A percentile compares a stretch with the other conserved stretches of the same genome.
Evolutionary conservation across 495 filamentous ascomycete species (phyloP).

Genomic region (Daldinia grandis): DNA sequence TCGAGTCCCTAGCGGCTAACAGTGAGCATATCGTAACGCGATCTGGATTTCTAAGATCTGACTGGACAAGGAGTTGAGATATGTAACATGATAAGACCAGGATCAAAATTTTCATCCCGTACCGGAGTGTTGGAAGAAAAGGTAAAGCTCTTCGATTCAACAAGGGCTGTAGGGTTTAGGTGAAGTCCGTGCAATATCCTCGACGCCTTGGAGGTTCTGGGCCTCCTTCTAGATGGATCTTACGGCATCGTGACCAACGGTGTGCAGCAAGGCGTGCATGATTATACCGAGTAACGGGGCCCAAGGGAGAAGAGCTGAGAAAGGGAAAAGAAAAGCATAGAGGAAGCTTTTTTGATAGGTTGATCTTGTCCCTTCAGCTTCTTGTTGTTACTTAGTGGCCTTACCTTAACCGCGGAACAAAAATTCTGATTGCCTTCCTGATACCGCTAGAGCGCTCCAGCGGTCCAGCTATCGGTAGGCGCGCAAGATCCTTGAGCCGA

Average conservation of each 20-base stretch:
- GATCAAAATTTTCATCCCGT: slow-evolving; percentile 26
- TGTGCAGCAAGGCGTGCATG: slow-evolving; percentile 12
- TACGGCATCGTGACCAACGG: neutral
- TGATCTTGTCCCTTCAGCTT: slow-evolving; percentile 19
- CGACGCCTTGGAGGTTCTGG: slow-evolving; percentile 13
- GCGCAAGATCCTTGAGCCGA: slow-evolving; percentile 33
- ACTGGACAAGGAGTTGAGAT: slow-evolving; percentile 22
- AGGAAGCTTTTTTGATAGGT: slow-evolving; percentile 14
- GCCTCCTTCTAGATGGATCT: slow-evolving; percentile 4
- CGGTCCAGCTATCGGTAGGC: slow-evolving; percentile 26
- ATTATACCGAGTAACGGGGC: slow-evolving; percentile 8
- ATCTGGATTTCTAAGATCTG: slow-evolving; percentile 12
- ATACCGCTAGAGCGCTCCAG: slow-evolving; percentile 35
- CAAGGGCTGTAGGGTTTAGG: slow-evolving; percentile 9
- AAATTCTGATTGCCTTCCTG: slow-evolving; percentile 33
- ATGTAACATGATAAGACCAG: slow-evolving; percentile 28
- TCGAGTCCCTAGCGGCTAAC: slow-evolving; percentile 16
- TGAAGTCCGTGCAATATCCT: slow-evolving; percentile 20
- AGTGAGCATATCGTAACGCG: neutral
- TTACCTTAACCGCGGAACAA: slow-evolving; percentile 13
- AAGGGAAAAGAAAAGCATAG: slow-evolving; percentile 3
- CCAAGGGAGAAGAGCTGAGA: slow-evolving; percentile 31
- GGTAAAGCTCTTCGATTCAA: slow-evolving; percentile 12
- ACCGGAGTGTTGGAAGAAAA: slow-evolving; percentile 26
- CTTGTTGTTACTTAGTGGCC: slow-evolving; percentile 15